Conservation (phyloP, 1,139 yeast species). For the Suhomyces ambrosiae region DNA sequence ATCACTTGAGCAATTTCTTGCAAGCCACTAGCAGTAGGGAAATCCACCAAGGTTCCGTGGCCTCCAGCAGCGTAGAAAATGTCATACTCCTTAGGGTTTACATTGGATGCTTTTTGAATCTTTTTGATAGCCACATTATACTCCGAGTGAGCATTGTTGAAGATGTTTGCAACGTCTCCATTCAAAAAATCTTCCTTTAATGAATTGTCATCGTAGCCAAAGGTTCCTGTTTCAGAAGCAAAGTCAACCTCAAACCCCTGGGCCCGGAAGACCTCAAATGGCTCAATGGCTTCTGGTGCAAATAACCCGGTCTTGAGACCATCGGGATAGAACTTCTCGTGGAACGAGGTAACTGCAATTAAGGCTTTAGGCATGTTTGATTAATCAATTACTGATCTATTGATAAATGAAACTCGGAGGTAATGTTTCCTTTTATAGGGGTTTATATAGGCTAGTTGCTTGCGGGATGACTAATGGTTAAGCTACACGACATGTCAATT, state of each 20-base stretch:
- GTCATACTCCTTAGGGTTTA: conserved; percentile 21
- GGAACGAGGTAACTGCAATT: conserved; percentile 22
- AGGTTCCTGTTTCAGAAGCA: conserved; percentile 26
- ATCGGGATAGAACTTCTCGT: conserved; percentile 22
- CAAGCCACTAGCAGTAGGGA: conserved; percentile 22
- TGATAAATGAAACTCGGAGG: neutral
- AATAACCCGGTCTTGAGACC: conserved; percentile 25
- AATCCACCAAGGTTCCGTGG: conserved; percentile 25
- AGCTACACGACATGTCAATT: neutral
- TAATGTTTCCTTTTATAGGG: no score
- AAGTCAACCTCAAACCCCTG: conserved; percentile 23
- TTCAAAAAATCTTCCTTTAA: conserved; percentile 16
- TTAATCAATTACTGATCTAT: neutral
- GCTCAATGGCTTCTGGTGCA: conserved; percentile 24
- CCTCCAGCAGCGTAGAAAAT: conserved; percentile 29
- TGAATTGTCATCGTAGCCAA: conserved; percentile 25
- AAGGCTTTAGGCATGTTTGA: conserved; percentile 21
- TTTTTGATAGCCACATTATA: conserved; percentile 18
- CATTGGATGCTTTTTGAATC: conserved; percentile 21
- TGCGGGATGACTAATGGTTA: neutral
- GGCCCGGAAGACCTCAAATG: conserved; percentile 19
- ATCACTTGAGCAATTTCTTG: conserved; percentile 20
- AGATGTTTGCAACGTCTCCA: conserved; percentile 18
- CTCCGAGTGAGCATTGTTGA: conserved; percentile 17
- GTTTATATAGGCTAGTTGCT: neutral